A percentile compares a stretch with the other conserved stretches of the same genome.
Conservation (phyloP, 2,329 filamentous ascomycete species). For the Leptoxyphium fumago region DNA sequence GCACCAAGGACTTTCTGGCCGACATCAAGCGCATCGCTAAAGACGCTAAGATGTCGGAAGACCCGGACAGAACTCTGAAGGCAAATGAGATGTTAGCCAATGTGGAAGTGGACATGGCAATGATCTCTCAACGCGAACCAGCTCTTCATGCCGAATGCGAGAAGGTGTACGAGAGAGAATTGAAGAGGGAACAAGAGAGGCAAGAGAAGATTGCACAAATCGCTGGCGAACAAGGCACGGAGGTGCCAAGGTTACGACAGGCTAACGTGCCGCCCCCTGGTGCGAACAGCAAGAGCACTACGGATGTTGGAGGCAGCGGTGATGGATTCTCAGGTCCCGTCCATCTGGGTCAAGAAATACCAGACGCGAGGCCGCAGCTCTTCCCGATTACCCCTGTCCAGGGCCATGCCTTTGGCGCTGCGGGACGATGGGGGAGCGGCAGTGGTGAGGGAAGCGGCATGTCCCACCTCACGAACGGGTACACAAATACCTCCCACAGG, state of each 20-base stretch:
- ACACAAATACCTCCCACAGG: conserved; percentile 22
- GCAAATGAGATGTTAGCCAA: conserved; percentile 86
- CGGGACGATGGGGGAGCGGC: neutral
- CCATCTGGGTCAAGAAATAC: conserved; percentile 48
- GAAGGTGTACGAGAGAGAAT: conserved; percentile 58
- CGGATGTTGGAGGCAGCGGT: conserved; percentile 15
- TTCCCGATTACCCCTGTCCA: conserved; percentile 34
- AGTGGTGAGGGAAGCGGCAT: conserved; percentile 17
- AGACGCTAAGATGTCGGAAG: conserved; percentile 60
- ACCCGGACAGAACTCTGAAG: conserved; percentile 68
- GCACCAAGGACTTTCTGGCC: conserved; percentile 74
- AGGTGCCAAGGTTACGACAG: conserved; percentile 26
- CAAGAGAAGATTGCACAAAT: conserved; percentile 47
- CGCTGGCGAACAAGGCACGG: conserved; percentile 36
- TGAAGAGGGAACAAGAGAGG: conserved; percentile 43
- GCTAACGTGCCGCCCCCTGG: conserved; percentile 24
- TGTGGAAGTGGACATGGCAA: conserved; percentile 81
- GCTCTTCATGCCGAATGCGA: conserved; percentile 60
- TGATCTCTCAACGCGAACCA: conserved; percentile 52
- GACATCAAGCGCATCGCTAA: conserved; percentile 76
- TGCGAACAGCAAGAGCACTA: conserved; percentile 25
- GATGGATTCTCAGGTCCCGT: conserved; percentile 26
- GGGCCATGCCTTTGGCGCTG: conserved; percentile 1
- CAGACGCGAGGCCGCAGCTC: conserved; percentile 30
- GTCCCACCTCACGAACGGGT: conserved; percentile 27